Base-by-base conservation (phyloP, 1,139 yeast genomes). In the Kluyveromyces sp. region DNA sequence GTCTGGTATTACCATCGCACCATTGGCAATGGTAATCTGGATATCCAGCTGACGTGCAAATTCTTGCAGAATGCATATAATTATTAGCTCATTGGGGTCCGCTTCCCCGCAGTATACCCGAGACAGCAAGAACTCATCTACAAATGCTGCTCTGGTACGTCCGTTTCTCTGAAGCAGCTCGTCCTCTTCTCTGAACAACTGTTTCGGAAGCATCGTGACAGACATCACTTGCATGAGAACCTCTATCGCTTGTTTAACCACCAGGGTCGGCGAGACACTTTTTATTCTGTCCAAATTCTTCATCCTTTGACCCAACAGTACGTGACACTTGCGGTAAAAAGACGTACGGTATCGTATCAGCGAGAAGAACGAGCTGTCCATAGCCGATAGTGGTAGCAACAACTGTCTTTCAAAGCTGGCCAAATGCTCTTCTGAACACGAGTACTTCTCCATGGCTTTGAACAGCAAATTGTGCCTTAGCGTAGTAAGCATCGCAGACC, bases 31-130 rank as follows among this genome's bases (percentile, higher is more conserved):
- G 11, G 35, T 33, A 4, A 54, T 45, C 22, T 46, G 49, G n/a
- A 58, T 49, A 11, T 41, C 43, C 41, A 51, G 51, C 17, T 17
- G 39, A 7, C 48, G 33, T 2, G 55, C 49, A 13, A 58, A 35
- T 4, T 49, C 41, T 36, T 58, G 60, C n/a, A 58, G 41, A 15
- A 58, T 57, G 3, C 57, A 47, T 13, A 57, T 44, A 4, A 55
- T 39, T 2, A 56, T 34, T 4, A 57, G 39, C 7, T 54, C 53
- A 28, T 53, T 52, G 3, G 61, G 60, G 28, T 44, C 46, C 1
- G 52, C 42, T 38, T 58, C 63, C 6, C 58, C 54, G 2, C 58
- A 50, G 43, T 57, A 58, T 1, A 58, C 49, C 36, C 63, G 46
- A n/a, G 56, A 41, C 13, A 58, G 34, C 47, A 56, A 49, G 34